Evolutionary conservation across 768 basidiomycete genomes (phyloP).

Genomic region (Scleroderma citrinum): DNA sequence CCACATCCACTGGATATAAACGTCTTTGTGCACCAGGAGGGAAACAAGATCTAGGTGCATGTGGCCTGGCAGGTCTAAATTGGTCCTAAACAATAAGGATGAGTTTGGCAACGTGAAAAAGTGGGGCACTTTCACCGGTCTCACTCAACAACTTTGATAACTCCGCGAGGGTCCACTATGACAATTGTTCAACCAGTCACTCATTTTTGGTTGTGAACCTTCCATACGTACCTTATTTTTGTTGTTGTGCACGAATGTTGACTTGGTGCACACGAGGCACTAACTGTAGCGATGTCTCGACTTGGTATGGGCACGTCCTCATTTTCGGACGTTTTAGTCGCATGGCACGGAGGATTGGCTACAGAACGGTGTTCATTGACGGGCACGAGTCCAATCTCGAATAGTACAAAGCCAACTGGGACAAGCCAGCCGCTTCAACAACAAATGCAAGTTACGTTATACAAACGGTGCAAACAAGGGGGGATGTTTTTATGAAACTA

Average conservation of each 20-base stretch:
- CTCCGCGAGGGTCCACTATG: conserved; percentile 6
- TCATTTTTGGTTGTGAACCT: conserved; percentile 9
- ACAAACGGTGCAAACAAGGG: conserved; percentile 18
- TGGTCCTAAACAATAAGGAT: conserved; percentile 2
- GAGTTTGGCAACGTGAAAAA: neutral
- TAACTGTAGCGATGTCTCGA: too few species aligned
- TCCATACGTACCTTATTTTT: conserved; percentile 25
- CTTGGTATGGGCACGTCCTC: too few species aligned
- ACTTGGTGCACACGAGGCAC: neutral
- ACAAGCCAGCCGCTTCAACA: neutral
- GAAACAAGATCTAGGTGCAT: neutral
- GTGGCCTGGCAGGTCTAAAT: neutral
- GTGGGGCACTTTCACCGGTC: too few species aligned
- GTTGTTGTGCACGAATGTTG: conserved; percentile 23
- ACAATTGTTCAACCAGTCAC: conserved; percentile 13
- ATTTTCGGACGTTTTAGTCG: too few species aligned
- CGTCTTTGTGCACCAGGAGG: neutral
- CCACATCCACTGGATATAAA: neutral
- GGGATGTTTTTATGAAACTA: conserved; percentile 8
- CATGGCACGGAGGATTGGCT: too few species aligned
- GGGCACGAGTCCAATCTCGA: too few species aligned
- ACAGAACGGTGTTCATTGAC: too few species aligned
- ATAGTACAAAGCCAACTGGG: too few species aligned
- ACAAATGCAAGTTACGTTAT: conserved; percentile 8
- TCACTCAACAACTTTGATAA: neutral